Evolutionary conservation across 1,139 yeast species (phyloP).

Genomic region (Blastobotrys serpentis): DNA sequence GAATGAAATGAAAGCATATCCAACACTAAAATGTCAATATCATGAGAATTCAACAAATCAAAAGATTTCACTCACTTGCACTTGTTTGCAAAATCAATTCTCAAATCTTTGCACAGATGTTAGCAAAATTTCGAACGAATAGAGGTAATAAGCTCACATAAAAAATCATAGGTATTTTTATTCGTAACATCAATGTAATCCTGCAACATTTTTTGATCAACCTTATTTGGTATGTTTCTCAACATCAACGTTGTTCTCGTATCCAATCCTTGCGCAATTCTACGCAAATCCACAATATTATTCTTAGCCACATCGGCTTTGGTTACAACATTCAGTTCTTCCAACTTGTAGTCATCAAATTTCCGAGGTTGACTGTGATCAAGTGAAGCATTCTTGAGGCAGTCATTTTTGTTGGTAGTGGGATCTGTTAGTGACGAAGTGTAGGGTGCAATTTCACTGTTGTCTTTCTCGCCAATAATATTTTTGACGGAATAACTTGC

Average conservation of each 20-base stretch:
- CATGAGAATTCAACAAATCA: neutral
- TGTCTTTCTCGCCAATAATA: neutral
- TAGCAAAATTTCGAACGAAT: constrained; percentile 7
- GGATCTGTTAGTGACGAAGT: constrained; percentile 11
- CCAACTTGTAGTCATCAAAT: neutral
- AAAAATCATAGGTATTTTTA: constrained; percentile 52
- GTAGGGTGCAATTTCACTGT: neutral
- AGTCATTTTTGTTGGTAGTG: constrained; percentile 17
- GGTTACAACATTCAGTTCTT: constrained; percentile 28
- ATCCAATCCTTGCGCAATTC: constrained; percentile 44
- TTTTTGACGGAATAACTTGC: neutral
- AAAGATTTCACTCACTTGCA: constrained; percentile 40
- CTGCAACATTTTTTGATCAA: constrained; percentile 46
- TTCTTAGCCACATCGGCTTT: constrained; percentile 36
- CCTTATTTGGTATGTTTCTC: constrained; percentile 52
- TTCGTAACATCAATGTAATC: constrained; percentile 48
- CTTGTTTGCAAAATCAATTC: constrained; percentile 51
- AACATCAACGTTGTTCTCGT: constrained; percentile 50
- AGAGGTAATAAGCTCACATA: constrained; percentile 40
- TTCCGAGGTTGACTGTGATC: constrained; percentile 16
- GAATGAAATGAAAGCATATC: constrained; percentile 53
- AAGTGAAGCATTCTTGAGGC: constrained; percentile 25
- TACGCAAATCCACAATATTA: constrained; percentile 40
- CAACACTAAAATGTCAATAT: constrained; percentile 36
- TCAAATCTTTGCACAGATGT: constrained; percentile 37